Conservation (phyloP, 768 basidiomycete species). For the Amanita fuliginea region DNA sequence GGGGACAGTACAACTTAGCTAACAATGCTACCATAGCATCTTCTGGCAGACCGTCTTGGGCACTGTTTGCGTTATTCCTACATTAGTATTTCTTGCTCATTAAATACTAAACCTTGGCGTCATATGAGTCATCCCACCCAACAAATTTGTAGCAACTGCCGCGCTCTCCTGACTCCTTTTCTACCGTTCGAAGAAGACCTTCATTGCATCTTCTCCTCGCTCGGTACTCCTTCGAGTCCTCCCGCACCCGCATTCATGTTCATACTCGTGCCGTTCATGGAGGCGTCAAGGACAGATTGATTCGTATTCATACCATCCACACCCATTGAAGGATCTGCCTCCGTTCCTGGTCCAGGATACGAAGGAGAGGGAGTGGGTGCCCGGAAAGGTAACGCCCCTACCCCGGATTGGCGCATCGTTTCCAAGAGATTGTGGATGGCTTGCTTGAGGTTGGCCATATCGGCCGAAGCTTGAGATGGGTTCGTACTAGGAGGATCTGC, state of each 20-base stretch:
- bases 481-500: slow-evolving; percentile 48
- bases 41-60: no score
- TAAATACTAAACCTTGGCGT: background rate
- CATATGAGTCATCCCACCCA: slow-evolving; percentile 13
- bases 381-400: slow-evolving; percentile 54
- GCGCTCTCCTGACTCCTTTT: slow-evolving; percentile 35
- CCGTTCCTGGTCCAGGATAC: background rate
- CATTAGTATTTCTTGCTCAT: no score
- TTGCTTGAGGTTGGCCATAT: slow-evolving; percentile 41
- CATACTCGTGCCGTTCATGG: no score
- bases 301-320: background rate
- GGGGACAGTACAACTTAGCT: no score
- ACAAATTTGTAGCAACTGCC: slow-evolving; percentile 28
- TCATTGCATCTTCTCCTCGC: slow-evolving; percentile 28
- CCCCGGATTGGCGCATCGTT: slow-evolving; percentile 44
- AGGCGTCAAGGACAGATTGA: no score
- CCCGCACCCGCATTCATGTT: background rate
- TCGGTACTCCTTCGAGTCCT: slow-evolving; percentile 11
- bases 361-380: slow-evolving; percentile 8
- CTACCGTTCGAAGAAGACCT: slow-evolving; percentile 28
- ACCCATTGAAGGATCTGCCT: background rate
- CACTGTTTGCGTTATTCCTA: no score
- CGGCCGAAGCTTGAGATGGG: slow-evolving; percentile 46
- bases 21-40: no score
- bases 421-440: slow-evolving; percentile 34